A percentile compares a stretch with the other conserved stretches of the same genome.
These are phyloP conservation scores for Chytriomyces hyalinus DNA, from an alignment of 192 early-diverging fungal genomes.

Conservation along the genomic window DNA sequence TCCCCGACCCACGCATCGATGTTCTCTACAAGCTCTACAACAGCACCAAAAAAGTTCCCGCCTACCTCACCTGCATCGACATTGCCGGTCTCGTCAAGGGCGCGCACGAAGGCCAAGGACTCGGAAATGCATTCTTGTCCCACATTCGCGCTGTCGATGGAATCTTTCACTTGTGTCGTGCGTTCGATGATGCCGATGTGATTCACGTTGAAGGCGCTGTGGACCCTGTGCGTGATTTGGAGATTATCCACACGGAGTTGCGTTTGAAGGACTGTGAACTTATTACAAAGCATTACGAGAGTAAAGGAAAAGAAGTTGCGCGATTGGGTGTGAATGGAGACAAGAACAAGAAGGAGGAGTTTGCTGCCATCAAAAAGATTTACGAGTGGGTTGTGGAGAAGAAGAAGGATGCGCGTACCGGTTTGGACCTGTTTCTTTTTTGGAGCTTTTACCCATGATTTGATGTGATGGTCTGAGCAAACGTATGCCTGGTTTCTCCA, in stretches of 20 bases:
- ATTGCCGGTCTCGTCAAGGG: constrained; percentile 97
- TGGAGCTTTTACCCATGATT: no score
- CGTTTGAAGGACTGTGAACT: constrained; percentile 89
- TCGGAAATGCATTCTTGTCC: constrained; percentile 93
- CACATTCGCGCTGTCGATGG: constrained; percentile 78
- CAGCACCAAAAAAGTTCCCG: constrained; percentile 66
- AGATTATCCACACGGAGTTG: constrained; percentile 95
- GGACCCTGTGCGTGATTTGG: constrained; percentile 89
- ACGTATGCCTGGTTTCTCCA: background rate
- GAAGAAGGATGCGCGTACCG: constrained; percentile 84
- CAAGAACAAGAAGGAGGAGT: constrained; percentile 89
- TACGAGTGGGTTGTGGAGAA: constrained; percentile 75
- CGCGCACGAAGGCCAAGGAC: constrained; percentile 58
- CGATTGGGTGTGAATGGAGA: constrained; percentile 78
- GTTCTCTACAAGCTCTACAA: constrained; percentile 71
- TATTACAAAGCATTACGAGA: constrained; percentile 69
- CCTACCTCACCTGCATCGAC: constrained; percentile 90
- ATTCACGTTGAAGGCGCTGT: constrained; percentile 80
- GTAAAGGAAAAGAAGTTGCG: constrained; percentile 67
- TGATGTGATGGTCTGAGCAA: no score
- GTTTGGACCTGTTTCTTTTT: no score
- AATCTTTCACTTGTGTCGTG: constrained; percentile 64
- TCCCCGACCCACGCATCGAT: constrained; percentile 90
- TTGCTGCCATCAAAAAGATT: constrained; percentile 74
- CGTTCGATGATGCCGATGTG: constrained; percentile 93